phyloP scores from a whole-genome alignment of 768 basidiomycete genomes.

The Mycena capillaripes region DNA sequence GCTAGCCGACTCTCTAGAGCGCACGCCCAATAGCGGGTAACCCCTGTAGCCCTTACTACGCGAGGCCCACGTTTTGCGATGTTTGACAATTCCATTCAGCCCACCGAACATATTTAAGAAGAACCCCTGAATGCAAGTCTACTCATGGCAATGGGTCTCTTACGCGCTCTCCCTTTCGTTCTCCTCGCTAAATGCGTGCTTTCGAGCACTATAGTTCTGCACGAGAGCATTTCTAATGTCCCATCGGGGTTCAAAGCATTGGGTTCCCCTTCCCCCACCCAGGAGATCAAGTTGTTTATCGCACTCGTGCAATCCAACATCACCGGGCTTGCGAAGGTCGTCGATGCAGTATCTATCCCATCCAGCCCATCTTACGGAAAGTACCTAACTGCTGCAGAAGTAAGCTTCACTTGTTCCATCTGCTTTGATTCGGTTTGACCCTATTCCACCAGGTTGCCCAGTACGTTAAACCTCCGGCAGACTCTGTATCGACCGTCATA shows the following conservation, averaged over 20 bases:
- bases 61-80: too few species aligned
- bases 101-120: background rate
- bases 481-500: conserved; percentile 5
- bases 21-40: too few species aligned
- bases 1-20: too few species aligned
- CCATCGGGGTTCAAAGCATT: background rate
- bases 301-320: conserved; percentile 12
- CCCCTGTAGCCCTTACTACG: too few species aligned
- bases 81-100: too few species aligned
- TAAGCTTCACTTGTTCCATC: background rate
- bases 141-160: background rate
- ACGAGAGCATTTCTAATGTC: conserved; percentile 8
- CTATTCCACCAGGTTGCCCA: background rate
- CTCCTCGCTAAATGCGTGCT: background rate
- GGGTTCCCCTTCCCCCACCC: conserved; percentile 6
- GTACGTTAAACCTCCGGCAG: conserved; percentile 7
- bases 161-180: background rate
- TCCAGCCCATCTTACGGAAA: too few species aligned
- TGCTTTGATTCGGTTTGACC: background rate
- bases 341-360: conserved; percentile 9
- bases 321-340: conserved; percentile 5
- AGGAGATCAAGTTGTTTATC: conserved; percentile 4
- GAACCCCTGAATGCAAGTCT: background rate
- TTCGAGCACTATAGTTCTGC: conserved; percentile 4
- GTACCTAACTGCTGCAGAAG: conserved; percentile 8